phyloP scores from a whole-genome alignment of 164 flowering plant genomes.

The Vitis rotundifolia region DNA sequence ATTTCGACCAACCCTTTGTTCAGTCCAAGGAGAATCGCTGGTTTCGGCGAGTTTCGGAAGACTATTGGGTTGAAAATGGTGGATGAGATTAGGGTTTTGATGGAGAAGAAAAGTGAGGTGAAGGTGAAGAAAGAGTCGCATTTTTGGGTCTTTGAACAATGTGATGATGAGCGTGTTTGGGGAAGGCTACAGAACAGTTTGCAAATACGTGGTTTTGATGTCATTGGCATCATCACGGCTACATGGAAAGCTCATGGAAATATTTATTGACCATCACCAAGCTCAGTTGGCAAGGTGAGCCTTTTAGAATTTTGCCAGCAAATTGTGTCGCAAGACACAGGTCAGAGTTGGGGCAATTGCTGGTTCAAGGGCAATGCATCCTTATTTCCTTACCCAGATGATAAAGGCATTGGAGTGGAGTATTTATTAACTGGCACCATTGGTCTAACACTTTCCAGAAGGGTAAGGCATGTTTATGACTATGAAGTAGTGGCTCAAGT shows the following conservation, averaged over 20 bases:
- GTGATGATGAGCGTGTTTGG: constrained; percentile 69
- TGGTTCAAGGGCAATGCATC: too few species aligned
- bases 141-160: constrained; percentile 53
- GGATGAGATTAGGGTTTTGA: constrained; percentile 18
- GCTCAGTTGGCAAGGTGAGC: too few species aligned
- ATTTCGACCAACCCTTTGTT: constrained; percentile 51
- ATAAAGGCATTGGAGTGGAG: too few species aligned
- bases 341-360: too few species aligned
- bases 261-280: too few species aligned
- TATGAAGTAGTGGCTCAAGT: constrained; percentile 94
- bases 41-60: constrained; percentile 22
- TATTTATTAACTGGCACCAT: constrained; percentile 98
- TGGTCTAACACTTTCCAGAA: constrained; percentile 90
- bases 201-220: too few species aligned
- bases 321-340: too few species aligned
- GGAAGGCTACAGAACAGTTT: constrained; percentile 21
- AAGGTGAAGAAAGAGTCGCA: constrained; percentile 41
- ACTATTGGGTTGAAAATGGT: constrained; percentile 40
- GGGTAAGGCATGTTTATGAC: constrained; percentile 88
- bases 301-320: too few species aligned
- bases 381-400: too few species aligned
- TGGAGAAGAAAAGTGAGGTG: constrained; percentile 41
- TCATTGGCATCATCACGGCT: too few species aligned
- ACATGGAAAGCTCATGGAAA: too few species aligned
- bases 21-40: constrained; percentile 44